Evolutionary conservation across 2,329 filamentous ascomycete species (phyloP), one percentile per base, ranked within the genome.

Genomic region (Cordyceps fumosorosea): DNA sequence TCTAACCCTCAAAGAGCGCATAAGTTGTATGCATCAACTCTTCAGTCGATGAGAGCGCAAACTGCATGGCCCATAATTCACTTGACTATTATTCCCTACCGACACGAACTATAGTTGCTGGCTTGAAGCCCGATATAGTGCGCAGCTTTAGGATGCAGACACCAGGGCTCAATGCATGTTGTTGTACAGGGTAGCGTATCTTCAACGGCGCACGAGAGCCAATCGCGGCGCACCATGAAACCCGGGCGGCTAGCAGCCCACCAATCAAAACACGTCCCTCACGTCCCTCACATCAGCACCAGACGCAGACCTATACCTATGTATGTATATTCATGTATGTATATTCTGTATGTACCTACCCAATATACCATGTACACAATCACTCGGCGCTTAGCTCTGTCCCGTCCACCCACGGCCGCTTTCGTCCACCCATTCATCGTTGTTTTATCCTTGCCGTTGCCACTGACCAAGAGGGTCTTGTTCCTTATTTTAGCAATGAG

Each of bases 401-500:
- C n/a, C 16, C 45, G 16, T 11, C 47, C 32, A n/a, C 34, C 32
- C 10, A 37, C 34, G 14, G 7, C 32, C 34, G 22, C 34, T 47
- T n/a, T 47, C 32, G 34, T 29, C 40, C 24, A 54, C 48, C 50
- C 57, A 60, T 45, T 60, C 57, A 60, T 51, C n/a, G 37, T 45
- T 5, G 26, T 18, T 52, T 6, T 24, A 26, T 37, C 34, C 22
- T 20, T 18, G 18, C 45, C 14, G 34, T 24, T 51, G 24, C 48
- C 42, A 37, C 40, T 29, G 12, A n/a, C 11, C 20, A n/a, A 44
- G 48, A 44, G 37, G 26, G 26, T 16, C 40, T 34, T 12, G 37
- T 22, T n/a, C 12, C 50, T 59, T 59, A 24, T 53, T 60, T 53
- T 60, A 54, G 57, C 50, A 47, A 60, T 53, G 26, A 32, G 32